A percentile compares a stretch with the other conserved stretches of the same genome.
Evolutionary conservation across 768 basidiomycete species (phyloP).

Genomic region (Trametes elegans): DNA sequence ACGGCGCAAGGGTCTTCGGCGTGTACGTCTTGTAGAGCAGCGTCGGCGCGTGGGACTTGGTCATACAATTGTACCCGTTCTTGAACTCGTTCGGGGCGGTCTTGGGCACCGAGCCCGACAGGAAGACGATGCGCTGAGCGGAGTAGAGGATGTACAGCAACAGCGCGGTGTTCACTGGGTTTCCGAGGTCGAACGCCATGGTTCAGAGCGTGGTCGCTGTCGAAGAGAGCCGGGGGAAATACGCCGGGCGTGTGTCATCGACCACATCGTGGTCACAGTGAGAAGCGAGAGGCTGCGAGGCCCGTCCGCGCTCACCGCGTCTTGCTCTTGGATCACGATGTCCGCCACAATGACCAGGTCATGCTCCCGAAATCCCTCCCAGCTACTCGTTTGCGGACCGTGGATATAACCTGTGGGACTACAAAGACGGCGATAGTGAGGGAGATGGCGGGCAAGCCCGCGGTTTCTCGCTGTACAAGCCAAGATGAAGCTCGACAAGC

Average conservation of each 20-base stretch:
- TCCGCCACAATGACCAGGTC: slow-evolving; percentile 10
- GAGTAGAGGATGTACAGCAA: slow-evolving; percentile 78
- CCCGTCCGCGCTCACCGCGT: not conserved
- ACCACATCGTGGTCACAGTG: not conserved
- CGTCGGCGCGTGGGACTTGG: slow-evolving; percentile 74
- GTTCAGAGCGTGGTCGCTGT: slow-evolving; percentile 3
- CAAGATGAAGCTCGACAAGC: not conserved
- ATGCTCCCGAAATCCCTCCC: not conserved
- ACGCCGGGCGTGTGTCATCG: not conserved
- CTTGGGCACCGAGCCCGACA: slow-evolving; percentile 50
- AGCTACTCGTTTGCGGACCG: not conserved
- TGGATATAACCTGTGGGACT: not conserved
- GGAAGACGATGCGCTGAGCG: slow-evolving; percentile 71
- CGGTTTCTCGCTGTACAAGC: not conserved
- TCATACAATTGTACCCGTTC: slow-evolving; percentile 89
- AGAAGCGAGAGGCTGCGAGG: not conserved
- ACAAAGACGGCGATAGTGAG: not conserved
- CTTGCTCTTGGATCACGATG: slow-evolving; percentile 11
- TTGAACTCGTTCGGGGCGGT: slow-evolving; percentile 69
- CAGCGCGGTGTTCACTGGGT: slow-evolving; percentile 77
- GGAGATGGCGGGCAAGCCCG: not conserved
- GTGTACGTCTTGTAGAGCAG: slow-evolving; percentile 79
- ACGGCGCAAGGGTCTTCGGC: slow-evolving; percentile 68
- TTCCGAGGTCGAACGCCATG: slow-evolving; percentile 50
- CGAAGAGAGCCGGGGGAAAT: not conserved